Base-by-base conservation (phyloP, 2,329 filamentous ascomycete species). In the Mycosphaerella arachidis region DNA sequence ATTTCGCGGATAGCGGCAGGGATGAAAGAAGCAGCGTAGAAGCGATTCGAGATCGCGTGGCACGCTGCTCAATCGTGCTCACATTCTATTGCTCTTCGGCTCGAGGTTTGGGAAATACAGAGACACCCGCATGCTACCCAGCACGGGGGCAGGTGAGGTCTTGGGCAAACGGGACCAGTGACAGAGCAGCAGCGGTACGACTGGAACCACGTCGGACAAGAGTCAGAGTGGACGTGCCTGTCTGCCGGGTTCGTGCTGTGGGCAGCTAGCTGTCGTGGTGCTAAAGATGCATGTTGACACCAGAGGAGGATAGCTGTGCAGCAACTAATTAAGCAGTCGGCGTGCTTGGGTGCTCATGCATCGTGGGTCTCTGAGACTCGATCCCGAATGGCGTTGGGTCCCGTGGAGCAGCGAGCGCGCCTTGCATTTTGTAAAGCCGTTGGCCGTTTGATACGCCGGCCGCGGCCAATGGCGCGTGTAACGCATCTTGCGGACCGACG, bases 141-240 rank as follows among this genome's bases (percentile, higher is more conserved):
- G 18, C 35, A 54, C 48, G 31, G 55, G 37, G 31, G 46, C 51
- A 16, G 48, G 48, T 31, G 43, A 52, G 33, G 56, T 24, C 40
- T 45, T 40, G 57, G 29, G 37, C 27, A 33, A 53, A 31, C 29
- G 35, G 57, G 57, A 62, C 55, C 54, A 60, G 30, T 59, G 53
- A 55, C 37, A 7, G 20, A 27, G 60, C 56, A 50, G 56, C 51
- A 46, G 55, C 55, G 59, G 57, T 51, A 29, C 56, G 58, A 63
- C 48, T 66, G 61, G 63, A 62, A 63, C 63, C 63, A 66, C 63
- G 61, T 61, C 50, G 57, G 56, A 63, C 63, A 51, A 59, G n/a
- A n/a, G n/a, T n/a, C 53, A 53, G 53, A 31, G 27, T 45, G 40
- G 52, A 29, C 27, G 59, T 56, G 43, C 58, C 59, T 57, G 59